Conservation (phyloP, 257 asterid genomes). For the Forsythia viridissima region DNA sequence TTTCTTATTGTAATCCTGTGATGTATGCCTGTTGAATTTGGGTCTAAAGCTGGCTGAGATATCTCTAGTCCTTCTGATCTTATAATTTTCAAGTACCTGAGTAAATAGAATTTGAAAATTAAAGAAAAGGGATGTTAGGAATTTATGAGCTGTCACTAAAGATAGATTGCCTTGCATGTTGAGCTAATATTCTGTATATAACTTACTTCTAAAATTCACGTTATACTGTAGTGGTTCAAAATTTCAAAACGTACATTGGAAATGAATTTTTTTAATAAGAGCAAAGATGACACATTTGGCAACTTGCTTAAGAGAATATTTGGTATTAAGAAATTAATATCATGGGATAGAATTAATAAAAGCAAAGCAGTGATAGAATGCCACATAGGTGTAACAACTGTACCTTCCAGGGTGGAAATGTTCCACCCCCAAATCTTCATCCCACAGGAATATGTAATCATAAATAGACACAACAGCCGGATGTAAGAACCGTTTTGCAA, state of each 20-base stretch:
- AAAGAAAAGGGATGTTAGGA: background rate
- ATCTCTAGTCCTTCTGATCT: conserved; percentile 87
- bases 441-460: conserved; percentile 97
- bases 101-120: conserved; percentile 12
- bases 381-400: conserved; percentile 3
- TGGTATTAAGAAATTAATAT: background rate
- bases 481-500: conserved; percentile 91
- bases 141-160: conserved; percentile 7
- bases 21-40: conserved; percentile 96
- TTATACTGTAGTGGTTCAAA: background rate
- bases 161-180: conserved; percentile 12
- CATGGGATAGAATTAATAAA: conserved; percentile 1
- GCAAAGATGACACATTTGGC: background rate
- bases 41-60: conserved; percentile 99
- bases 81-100: conserved; percentile 78
- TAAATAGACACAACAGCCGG: conserved; percentile 82
- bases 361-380: background rate
- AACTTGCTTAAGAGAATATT: background rate
- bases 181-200: background rate
- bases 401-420: conserved; percentile 91
- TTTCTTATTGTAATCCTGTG: conserved; percentile 87
- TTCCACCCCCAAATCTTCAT: conserved; percentile 94
- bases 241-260: background rate
- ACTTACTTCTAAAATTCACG: background rate
- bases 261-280: background rate